Base-by-base conservation (phyloP, 129 eudicot genomes). In the Erigeron canadensis region DNA sequence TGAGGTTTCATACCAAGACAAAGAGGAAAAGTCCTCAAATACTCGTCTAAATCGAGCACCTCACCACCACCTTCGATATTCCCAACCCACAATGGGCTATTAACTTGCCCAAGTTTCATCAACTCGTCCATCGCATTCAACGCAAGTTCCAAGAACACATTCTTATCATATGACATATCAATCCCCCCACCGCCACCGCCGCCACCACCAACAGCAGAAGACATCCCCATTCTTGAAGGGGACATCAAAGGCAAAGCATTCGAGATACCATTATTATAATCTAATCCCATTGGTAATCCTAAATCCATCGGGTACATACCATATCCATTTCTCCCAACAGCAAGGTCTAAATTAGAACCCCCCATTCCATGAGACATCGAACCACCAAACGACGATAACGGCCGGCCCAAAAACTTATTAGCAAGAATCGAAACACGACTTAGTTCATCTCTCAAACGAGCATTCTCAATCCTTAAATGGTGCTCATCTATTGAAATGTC, bases 101-200 rank as follows among this genome's bases (percentile, higher is more conserved):
- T 87, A 48, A 71, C 70, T 55, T 91, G 96, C 16, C 87, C 88
- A 39, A 91, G 81, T 76, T 87, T 89, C 75, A 91, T 46, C 41
- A 91, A 73, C 69, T 91, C 96, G 43, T 88, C 88, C 97, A 91
- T 86, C 11, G 96, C 97, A 70, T 69, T 83, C 63, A 83, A 39
- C 8, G 96, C 96, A 41, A 86, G 90, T 40, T 86, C 87, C 12
- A 86, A 63, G 73, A 86, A 77, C 69, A 84, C 17, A 7, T 88
- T 75, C 77, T 88, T 91, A 54, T 90, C 95, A 48, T 77, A 77
- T 2, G 80, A 61, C 18, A 67, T 55, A 63, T 86, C 91, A 12
- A 64, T 47, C 37, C 72, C 72, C 10, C 67, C 53, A 2, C 72
- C 73, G 1, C 82, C 83, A 15, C 48, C 60, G 21, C 69, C 89